Evolutionary conservation across 768 basidiomycete genomes (phyloP).

Genomic region (Termitomyces sp.): DNA sequence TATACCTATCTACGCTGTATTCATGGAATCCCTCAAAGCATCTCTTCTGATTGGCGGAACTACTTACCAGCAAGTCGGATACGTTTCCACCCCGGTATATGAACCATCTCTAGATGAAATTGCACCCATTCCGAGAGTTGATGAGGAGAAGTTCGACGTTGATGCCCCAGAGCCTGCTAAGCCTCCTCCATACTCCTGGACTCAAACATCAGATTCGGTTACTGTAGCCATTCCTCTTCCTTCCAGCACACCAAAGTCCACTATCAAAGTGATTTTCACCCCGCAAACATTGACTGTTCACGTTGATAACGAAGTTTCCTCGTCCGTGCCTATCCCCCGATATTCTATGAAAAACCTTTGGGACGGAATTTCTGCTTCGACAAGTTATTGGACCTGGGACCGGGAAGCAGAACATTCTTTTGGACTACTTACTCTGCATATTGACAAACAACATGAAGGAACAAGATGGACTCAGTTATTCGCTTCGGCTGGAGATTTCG

Average conservation of each 20-base stretch:
- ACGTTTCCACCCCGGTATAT: constrained; percentile 33
- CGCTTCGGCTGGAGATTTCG: constrained; percentile 41
- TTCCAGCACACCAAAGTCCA: constrained; percentile 54
- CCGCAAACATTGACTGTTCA: constrained; percentile 63
- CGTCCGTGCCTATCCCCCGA: constrained; percentile 44
- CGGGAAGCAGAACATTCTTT: constrained; percentile 63
- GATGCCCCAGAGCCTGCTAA: constrained; percentile 34
- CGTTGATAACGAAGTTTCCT: constrained; percentile 38
- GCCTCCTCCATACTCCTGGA: constrained; percentile 91
- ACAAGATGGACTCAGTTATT: constrained; percentile 90
- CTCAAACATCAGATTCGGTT: constrained; percentile 78
- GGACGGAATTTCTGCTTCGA: constrained; percentile 72
- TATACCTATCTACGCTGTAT: constrained; percentile 60
- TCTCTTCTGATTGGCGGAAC: constrained; percentile 62
- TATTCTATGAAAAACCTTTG: constrained; percentile 69
- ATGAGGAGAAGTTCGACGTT: constrained; percentile 59
- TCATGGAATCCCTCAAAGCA: constrained; percentile 39
- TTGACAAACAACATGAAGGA: constrained; percentile 83
- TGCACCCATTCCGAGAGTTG: constrained; percentile 62
- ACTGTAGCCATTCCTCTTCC: constrained; percentile 86
- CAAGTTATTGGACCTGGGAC: constrained; percentile 96
- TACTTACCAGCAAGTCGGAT: constrained; percentile 42
- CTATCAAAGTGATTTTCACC: constrained; percentile 68
- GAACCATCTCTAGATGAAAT: constrained; percentile 66
- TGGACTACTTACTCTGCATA: constrained; percentile 75